Base-by-base conservation (phyloP, 495 filamentous ascomycete species). In the Neurospora africana region DNA sequence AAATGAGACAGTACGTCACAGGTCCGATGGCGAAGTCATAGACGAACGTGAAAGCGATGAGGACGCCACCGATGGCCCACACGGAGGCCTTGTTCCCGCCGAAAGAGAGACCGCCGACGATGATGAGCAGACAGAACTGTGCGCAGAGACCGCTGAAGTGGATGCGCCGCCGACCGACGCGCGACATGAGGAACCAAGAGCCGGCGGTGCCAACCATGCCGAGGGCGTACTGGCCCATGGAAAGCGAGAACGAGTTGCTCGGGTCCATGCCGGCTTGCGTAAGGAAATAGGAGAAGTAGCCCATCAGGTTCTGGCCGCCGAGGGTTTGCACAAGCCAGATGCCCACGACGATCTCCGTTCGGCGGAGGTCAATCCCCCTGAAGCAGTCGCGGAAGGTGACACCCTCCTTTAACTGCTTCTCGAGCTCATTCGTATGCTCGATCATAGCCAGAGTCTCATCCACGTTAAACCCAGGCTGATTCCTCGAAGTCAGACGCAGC, bases 371-470 rank as follows among this genome's bases (percentile, higher is more conserved):
- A 30, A 86, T 84, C 23, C 89, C 88, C 70, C 83, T 86, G 84
- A 92, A 92, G 78, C 90, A 90, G 72, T 92, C 90, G 6, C 86
- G 68, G 75, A 91, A 91, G 33, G 81, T 86, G 6, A 89, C 82
- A 17, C 88, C 87, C 21, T 83, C 81, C 37, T 85, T 87, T 71
- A 87, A 81, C 41, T 83, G 82, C 70, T 86, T 84, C 78, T 93
- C 91, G 21, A 92, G 78, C 15, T 88, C 87, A 37, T 90, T 89
- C 21, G 90, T 91, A 76, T 91, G 88, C 53, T 87, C 83, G 82
- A 92, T 92, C 89, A 92, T 91, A 41, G 89, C 84, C 61, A 93
- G 82, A 0, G 89, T 90, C 77, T 91, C 87, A 67, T 90, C 86
- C 2, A 82, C 79, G 72, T 91, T 85, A 76, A 91, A 89, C 6